These are phyloP conservation scores for Ambrosia trifida DNA, from an alignment of 129 eudicot genomes.

Conservation along the genomic window DNA sequence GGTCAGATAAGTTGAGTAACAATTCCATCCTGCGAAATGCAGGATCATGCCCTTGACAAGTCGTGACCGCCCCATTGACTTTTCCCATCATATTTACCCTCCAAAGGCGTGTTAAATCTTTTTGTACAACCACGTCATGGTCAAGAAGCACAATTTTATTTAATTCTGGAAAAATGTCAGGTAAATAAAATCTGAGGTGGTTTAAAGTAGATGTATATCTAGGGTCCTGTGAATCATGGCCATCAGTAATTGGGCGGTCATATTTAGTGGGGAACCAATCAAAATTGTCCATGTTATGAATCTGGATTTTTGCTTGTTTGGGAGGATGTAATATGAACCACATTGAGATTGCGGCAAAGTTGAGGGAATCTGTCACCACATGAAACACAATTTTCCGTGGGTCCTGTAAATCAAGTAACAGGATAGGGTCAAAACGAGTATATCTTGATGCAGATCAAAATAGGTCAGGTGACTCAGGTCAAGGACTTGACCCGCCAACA, in stretches of 20 bases:
- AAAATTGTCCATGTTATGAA: slow-evolving; percentile 64
- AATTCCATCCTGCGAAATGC: slow-evolving; percentile 63
- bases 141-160: slow-evolving; percentile 82
- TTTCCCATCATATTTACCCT: slow-evolving; percentile 68
- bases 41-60: slow-evolving; percentile 69
- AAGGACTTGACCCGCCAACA: background rate
- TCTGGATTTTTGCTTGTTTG: slow-evolving; percentile 57
- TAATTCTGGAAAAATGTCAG: slow-evolving; percentile 72
- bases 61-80: slow-evolving; percentile 88
- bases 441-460: background rate
- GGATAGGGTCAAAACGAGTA: background rate
- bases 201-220: slow-evolving; percentile 74
- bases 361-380: slow-evolving; percentile 87
- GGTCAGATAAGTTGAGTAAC: slow-evolving; percentile 74
- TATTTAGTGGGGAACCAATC: slow-evolving; percentile 53
- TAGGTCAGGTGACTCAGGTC: background rate
- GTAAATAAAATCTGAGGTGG: slow-evolving; percentile 86
- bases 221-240: slow-evolving; percentile 59
- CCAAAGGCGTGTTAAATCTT: slow-evolving; percentile 72
- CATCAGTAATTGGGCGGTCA: slow-evolving; percentile 31
- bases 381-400: slow-evolving; percentile 77
- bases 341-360: slow-evolving; percentile 83
- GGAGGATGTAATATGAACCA: slow-evolving; percentile 85
- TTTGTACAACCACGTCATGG: slow-evolving; percentile 95
- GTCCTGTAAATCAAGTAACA: slow-evolving; percentile 48